phyloP scores from a whole-genome alignment of 768 basidiomycete species.

The Collybia nuda region DNA sequence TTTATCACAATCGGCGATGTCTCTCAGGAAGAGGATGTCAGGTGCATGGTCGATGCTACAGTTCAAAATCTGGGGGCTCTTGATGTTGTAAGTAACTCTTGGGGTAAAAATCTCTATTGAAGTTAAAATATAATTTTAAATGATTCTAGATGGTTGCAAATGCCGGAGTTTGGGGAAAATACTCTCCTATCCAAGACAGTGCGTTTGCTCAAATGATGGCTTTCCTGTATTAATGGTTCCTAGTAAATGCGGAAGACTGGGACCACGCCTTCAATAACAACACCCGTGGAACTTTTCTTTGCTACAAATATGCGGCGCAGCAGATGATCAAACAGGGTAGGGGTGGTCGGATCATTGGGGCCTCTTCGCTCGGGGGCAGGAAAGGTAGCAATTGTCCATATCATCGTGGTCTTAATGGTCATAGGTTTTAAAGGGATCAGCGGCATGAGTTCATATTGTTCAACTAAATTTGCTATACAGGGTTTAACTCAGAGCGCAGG shows the following conservation, averaged over 20 bases:
- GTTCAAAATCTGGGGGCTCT: conserved; percentile 21
- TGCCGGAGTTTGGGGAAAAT: conserved; percentile 19
- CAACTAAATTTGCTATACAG: conserved; percentile 20
- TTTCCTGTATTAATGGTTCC: not conserved
- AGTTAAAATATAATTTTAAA: not conserved
- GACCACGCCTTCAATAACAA: conserved; percentile 26
- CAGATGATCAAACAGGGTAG: conserved; percentile 39
- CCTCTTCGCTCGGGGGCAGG: conserved; percentile 35
- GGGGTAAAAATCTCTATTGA: not conserved
- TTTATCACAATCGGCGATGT: conserved; percentile 16
- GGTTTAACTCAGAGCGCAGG: conserved; percentile 20
- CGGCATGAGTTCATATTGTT: conserved; percentile 11
- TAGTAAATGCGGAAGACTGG: conserved; percentile 19
- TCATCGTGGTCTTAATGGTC: no score
- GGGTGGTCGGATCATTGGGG: conserved; percentile 41
- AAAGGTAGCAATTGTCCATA: conserved; percentile 23
- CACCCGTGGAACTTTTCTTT: conserved; percentile 30
- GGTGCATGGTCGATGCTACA: conserved; percentile 17
- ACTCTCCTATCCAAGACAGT: conserved; percentile 5
- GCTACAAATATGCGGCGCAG: conserved; percentile 34
- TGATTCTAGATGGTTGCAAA: conserved; percentile 29
- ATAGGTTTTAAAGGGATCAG: no score
- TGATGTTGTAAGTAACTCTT: conserved; percentile 25
- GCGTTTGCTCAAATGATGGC: not conserved
- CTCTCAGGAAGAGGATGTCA: conserved; percentile 19